These are phyloP conservation scores for Quercus robur DNA, from an alignment of 306 rosid genomes.

Conservation along the genomic window DNA sequence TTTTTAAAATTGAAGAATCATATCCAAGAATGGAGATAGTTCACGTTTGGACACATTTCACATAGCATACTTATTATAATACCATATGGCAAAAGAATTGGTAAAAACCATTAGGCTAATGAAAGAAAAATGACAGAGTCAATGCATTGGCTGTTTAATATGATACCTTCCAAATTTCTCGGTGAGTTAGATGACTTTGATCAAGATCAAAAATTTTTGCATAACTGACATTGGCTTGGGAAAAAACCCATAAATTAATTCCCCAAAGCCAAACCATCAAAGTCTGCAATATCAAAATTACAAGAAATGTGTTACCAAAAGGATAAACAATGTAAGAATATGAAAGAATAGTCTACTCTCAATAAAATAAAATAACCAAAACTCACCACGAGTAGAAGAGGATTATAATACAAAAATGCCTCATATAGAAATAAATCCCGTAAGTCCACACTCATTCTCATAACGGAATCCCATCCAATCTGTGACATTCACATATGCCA, in stretches of 20 bases:
- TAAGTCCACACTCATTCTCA: conserved; percentile 96
- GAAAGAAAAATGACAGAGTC: neutral
- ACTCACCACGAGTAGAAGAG: conserved; percentile 93
- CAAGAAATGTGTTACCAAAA: conserved; percentile 10
- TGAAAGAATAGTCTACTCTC: conserved; percentile 1
- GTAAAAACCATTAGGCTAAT: neutral
- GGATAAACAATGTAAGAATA: conserved; percentile 14
- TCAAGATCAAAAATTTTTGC: conserved; percentile 87
- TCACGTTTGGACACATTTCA: neutral
- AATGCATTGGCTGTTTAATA: conserved; percentile 9
- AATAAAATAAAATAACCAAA: conserved; percentile 10
- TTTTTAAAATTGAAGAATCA: neutral
- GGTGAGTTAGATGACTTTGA: conserved; percentile 79
- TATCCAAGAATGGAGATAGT: neutral
- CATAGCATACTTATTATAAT: neutral
- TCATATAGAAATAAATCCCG: conserved; percentile 87
- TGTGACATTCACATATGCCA: conserved; percentile 33
- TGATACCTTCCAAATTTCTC: conserved; percentile 95
- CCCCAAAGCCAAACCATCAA: conserved; percentile 99
- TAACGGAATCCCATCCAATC: conserved; percentile 98
- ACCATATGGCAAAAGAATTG: conserved; percentile 6
- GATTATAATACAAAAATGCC: conserved; percentile 97
- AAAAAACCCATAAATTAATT: conserved; percentile 78
- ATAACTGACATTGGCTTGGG: conserved; percentile 62
- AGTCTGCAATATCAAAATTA: conserved; percentile 59